Evolutionary conservation across 108 stramenopile genomes (phyloP).

Genomic region (Pseudonitzschia multiseries): DNA sequence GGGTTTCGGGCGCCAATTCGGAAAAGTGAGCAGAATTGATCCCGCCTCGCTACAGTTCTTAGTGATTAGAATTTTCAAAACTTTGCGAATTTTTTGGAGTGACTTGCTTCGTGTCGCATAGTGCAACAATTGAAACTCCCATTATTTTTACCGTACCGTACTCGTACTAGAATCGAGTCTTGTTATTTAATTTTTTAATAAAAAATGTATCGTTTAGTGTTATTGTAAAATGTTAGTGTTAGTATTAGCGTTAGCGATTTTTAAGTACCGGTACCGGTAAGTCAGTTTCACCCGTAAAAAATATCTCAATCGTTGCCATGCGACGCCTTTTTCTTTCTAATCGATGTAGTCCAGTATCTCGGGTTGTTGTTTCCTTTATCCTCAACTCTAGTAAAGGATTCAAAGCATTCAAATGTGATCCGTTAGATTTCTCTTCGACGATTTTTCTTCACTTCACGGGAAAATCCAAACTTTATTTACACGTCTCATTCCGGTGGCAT

Average conservation of each 20-base stretch:
- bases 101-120: too few relatives aligned
- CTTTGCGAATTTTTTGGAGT: not conserved
- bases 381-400: not conserved
- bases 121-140: too few relatives aligned
- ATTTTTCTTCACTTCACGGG: not conserved
- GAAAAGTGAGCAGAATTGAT: not conserved
- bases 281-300: too few relatives aligned
- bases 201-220: too few relatives aligned
- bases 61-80: not conserved
- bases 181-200: too few relatives aligned
- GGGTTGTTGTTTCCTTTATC: not conserved
- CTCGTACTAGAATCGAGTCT: too few relatives aligned
- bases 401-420: not conserved
- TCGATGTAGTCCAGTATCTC: not conserved
- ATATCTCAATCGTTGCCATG: too few relatives aligned
- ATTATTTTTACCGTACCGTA: too few relatives aligned
- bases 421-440: not conserved
- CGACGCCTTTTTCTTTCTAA: too few relatives aligned
- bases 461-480: not conserved
- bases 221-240: too few relatives aligned
- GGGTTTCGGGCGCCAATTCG: not conserved
- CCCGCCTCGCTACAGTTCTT: not conserved
- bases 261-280: too few relatives aligned
- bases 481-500: not conserved
- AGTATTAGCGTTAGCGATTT: too few relatives aligned